phyloP scores from a whole-genome alignment of 2,329 filamentous ascomycete species.

The Fusarium pseudonygamai region DNA sequence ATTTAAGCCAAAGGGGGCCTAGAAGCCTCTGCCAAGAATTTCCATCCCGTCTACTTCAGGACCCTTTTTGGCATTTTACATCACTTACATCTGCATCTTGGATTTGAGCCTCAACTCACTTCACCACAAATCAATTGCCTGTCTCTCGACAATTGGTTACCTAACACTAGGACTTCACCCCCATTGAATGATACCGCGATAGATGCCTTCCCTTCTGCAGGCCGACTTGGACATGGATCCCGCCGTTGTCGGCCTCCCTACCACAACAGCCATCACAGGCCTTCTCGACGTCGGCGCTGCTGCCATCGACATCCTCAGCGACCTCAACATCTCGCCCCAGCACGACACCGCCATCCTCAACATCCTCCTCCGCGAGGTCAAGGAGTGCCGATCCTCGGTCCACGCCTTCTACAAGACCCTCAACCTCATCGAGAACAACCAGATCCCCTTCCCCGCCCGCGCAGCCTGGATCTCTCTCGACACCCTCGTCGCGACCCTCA shows the following conservation, averaged over 20 bases:
- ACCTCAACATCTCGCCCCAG: conserved; percentile 47
- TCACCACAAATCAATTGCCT: not conserved
- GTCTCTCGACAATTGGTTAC: not conserved
- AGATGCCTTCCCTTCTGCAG: conserved; percentile 38
- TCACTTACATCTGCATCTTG: not conserved
- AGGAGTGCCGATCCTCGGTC: conserved; percentile 51
- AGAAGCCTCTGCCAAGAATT: conserved; percentile 29
- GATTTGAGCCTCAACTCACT: not conserved
- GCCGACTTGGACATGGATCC: conserved; percentile 38
- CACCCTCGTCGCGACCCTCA: conserved; percentile 48
- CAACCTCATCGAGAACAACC: conserved; percentile 45
- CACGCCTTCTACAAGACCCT: conserved; percentile 51
- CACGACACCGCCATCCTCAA: conserved; percentile 42
- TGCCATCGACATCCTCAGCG: conserved; percentile 48
- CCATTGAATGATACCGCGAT: conserved; percentile 23
- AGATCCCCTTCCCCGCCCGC: conserved; percentile 49
- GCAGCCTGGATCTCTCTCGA: conserved; percentile 49
- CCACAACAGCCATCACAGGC: conserved; percentile 51
- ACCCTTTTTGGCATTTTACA: not conserved
- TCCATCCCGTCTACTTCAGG: not conserved
- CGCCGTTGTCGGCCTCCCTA: conserved; percentile 43
- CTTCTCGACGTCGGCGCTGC: conserved; percentile 49
- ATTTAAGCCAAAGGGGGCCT: conserved; percentile 17
- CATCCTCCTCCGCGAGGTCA: conserved; percentile 48
- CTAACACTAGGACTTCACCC: not conserved